Base-by-base conservation (phyloP, 139 green algal genomes). In the Spirogloea muscicola region DNA sequence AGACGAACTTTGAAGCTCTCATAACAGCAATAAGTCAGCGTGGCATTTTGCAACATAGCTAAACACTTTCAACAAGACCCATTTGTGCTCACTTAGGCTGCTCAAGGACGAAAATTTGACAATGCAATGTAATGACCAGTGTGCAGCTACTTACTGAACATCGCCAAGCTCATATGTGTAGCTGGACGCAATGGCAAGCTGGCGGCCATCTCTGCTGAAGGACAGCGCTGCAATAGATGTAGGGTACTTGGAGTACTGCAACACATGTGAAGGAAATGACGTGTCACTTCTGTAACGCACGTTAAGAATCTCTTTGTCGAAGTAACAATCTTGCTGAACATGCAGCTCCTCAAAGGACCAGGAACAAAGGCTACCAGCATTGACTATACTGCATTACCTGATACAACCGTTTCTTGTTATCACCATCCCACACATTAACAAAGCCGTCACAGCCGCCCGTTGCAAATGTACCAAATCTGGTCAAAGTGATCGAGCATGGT, bases 361-460 rank as follows among this genome's bases (percentile, higher is more conserved):
- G n/a, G n/a, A n/a, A n/a, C n/a, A n/a, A n/a, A n/a, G n/a, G n/a
- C n/a, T 52, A 52, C 16, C 43, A 52, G 13, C 10, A 10, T n/a
- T 52, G 16, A 52, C 10, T n/a, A 52, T n/a, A 52, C 13, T 58
- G 6, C 7, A 29, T 36, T 39, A 89, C 73, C 77, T 94, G 90
- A 68, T 88, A 91, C 6, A 97, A 81, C 27, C 91, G 86, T 84
- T 97, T 97, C 83, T 96, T 95, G 82, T 96, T 93, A 49, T 79
- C 80, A 7, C 89, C 89, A 62, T 97, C 92, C 92, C 92, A 97
- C 1, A 94, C 79, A 67, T 91, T 94, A 5, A 96, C 86, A 46
- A 91, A 85, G 7, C 92, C 92, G 69, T 97, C 92, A 16, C 91
- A 91, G 5, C 92, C 87, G 38, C 92, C 92, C 2, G 91, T 97